Evolutionary conservation across 805 yeast species (phyloP).

Genomic region (Metschnikowia corniflorae): DNA sequence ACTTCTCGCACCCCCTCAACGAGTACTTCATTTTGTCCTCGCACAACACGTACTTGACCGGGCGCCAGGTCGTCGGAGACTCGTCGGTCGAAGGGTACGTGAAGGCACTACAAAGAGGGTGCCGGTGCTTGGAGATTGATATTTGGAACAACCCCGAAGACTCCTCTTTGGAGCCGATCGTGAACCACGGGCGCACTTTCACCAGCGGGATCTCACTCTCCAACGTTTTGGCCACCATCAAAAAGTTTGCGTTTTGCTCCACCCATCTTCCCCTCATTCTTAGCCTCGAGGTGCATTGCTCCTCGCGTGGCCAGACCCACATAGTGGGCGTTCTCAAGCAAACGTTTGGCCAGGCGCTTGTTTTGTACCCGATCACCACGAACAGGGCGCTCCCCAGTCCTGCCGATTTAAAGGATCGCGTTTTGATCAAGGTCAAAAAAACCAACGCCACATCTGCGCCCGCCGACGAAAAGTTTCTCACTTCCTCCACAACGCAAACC

Average conservation of each 20-base stretch:
- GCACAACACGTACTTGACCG: conserved; percentile 88
- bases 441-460: conserved; percentile 21
- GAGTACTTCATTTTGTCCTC: conserved; percentile 91
- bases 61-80: conserved; percentile 82
- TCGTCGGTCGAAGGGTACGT: conserved; percentile 90
- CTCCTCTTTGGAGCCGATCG: conserved; percentile 63
- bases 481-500: conserved; percentile 36
- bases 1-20: conserved; percentile 56
- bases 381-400: conserved; percentile 59
- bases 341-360: conserved; percentile 56
- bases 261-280: conserved; percentile 83
- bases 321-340: conserved; percentile 52
- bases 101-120: conserved; percentile 83
- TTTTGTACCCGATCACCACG: conserved; percentile 36
- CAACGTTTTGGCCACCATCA: conserved; percentile 68
- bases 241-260: conserved; percentile 84
- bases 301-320: conserved; percentile 58
- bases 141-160: conserved; percentile 78
- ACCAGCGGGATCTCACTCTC: conserved; percentile 68
- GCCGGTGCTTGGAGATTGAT: conserved; percentile 93
- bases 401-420: conserved; percentile 58
- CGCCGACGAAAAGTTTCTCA: conserved; percentile 19
- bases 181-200: conserved; percentile 84
- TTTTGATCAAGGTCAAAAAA: conserved; percentile 77
- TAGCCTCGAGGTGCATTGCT: conserved; percentile 84